Percentiles rank a stretch among this genome's conserved stretches.
These are phyloP conservation scores for Plasmodium falciparum DNA, from an alignment of 169 alveolate species.

Conservation along the genomic window DNA sequence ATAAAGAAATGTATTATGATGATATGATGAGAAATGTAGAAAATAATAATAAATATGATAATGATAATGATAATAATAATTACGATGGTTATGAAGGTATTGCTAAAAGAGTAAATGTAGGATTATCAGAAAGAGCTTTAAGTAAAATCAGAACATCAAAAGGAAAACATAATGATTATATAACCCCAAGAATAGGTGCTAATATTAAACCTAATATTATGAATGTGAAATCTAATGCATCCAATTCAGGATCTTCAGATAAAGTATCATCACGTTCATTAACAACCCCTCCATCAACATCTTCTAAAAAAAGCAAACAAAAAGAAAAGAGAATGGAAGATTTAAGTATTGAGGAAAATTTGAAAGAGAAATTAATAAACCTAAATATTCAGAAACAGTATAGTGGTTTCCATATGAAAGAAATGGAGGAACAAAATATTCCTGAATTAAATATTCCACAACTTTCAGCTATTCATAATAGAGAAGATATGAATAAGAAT, in stretches of 20 bases:
- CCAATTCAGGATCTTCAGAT: constrained; percentile 18
- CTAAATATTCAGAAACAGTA: constrained; percentile 3
- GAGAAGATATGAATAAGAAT: background rate
- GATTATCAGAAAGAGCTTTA: constrained; percentile 4
- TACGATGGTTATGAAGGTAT: background rate
- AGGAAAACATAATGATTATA: constrained; percentile 46
- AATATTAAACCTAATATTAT: constrained; percentile 1
- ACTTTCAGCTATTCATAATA: background rate
- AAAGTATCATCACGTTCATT: constrained; percentile 6
- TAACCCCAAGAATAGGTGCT: constrained; percentile 63
- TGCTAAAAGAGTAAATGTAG: constrained; percentile 6
- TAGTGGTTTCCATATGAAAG: background rate
- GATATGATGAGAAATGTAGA: background rate
- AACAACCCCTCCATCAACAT: background rate
- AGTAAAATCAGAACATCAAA: constrained; percentile 33
- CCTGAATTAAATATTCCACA: constrained; percentile 6
- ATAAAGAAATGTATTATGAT: constrained; percentile 9
- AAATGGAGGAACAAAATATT: background rate
- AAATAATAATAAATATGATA: background rate
- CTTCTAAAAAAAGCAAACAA: constrained; percentile 30
- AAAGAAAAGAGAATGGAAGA: constrained; percentile 22
- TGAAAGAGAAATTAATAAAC: constrained; percentile 16
- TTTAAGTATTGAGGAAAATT: constrained; percentile 7
- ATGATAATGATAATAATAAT: background rate
- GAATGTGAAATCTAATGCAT: constrained; percentile 6